Conservation (phyloP, 1,284 basidiomycete genomes). For the Boletus hoseneyae region DNA sequence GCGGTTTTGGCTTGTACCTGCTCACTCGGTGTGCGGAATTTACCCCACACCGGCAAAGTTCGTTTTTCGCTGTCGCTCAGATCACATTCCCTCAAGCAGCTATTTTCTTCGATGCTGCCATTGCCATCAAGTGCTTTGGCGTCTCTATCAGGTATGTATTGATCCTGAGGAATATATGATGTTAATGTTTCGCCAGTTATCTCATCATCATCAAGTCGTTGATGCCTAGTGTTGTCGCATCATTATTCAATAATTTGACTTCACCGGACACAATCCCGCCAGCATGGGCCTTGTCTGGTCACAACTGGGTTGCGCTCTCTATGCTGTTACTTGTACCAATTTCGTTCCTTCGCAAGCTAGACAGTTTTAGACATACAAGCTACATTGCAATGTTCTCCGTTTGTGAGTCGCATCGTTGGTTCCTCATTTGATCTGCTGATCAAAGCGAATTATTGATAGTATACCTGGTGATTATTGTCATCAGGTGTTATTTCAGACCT, state of each 20-base stretch:
- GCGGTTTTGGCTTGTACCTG: conserved; percentile 87
- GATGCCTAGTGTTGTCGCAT: conserved; percentile 90
- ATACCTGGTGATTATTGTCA: conserved; percentile 73
- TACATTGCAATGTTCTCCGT: conserved; percentile 87
- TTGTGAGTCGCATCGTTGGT: conserved; percentile 43
- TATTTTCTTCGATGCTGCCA: conserved; percentile 88
- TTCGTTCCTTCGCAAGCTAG: conserved; percentile 80
- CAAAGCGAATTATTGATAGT: conserved; percentile 37
- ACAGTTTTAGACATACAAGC: conserved; percentile 81
- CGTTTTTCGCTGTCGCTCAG: conserved; percentile 84
- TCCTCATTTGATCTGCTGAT: conserved; percentile 2
- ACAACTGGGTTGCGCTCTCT: conserved; percentile 80
- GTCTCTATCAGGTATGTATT: conserved; percentile 81
- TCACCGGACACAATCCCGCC: conserved; percentile 65
- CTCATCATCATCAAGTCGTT: conserved; percentile 93
- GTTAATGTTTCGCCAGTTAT: conserved; percentile 51
- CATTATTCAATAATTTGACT: conserved; percentile 75
- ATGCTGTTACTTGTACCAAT: conserved; percentile 87
- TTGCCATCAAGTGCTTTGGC: conserved; percentile 96
- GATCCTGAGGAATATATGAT: background rate
- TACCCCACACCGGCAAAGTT: conserved; percentile 72
- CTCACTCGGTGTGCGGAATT: conserved; percentile 84
- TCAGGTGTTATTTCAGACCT: conserved; percentile 72
- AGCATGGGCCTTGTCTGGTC: conserved; percentile 71
- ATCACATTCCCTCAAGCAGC: conserved; percentile 84